These are phyloP conservation scores for Papiliotrema nemorosa DNA, from an alignment of 1,284 basidiomycete genomes.

Conservation along the genomic window DNA sequence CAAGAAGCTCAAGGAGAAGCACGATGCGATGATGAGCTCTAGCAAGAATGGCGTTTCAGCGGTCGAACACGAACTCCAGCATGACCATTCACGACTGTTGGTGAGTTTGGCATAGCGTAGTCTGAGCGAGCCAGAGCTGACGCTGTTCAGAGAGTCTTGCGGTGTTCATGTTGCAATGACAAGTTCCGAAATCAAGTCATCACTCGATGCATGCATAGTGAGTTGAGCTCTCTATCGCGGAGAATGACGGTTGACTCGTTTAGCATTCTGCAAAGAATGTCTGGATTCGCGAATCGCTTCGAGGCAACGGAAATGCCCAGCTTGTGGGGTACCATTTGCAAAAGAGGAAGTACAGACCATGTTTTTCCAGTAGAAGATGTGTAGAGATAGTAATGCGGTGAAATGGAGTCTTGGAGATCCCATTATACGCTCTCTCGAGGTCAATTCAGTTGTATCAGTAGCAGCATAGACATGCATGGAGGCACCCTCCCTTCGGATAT, in stretches of 20 bases:
- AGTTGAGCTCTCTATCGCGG: slow-evolving; percentile 43
- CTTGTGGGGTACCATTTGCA: slow-evolving; percentile 80
- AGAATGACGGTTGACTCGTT: background rate
- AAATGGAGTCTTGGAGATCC: no score
- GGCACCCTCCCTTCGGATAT: no score
- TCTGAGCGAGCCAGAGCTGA: background rate
- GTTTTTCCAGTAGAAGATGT: slow-evolving; percentile 64
- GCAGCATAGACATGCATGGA: no score
- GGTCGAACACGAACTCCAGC: slow-evolving; percentile 54
- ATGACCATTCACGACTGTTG: slow-evolving; percentile 62
- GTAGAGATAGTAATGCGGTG: background rate
- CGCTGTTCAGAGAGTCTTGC: slow-evolving; percentile 67
- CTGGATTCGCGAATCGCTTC: slow-evolving; percentile 84
- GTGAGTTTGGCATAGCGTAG: slow-evolving; percentile 50
- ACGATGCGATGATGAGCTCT: slow-evolving; percentile 37
- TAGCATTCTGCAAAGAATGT: slow-evolving; percentile 84
- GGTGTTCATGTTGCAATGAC: slow-evolving; percentile 86
- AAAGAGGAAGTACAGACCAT: slow-evolving; percentile 81
- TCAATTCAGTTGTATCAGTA: no score
- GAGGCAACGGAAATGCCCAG: slow-evolving; percentile 92
- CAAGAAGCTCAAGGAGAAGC: slow-evolving; percentile 43
- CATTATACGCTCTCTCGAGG: no score
- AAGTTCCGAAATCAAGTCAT: slow-evolving; percentile 83
- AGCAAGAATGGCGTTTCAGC: slow-evolving; percentile 43
- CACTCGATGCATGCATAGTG: slow-evolving; percentile 92